Conservation (phyloP, 2,329 filamentous ascomycete species). For the Paraphaeosphaeria sporulosa region DNA sequence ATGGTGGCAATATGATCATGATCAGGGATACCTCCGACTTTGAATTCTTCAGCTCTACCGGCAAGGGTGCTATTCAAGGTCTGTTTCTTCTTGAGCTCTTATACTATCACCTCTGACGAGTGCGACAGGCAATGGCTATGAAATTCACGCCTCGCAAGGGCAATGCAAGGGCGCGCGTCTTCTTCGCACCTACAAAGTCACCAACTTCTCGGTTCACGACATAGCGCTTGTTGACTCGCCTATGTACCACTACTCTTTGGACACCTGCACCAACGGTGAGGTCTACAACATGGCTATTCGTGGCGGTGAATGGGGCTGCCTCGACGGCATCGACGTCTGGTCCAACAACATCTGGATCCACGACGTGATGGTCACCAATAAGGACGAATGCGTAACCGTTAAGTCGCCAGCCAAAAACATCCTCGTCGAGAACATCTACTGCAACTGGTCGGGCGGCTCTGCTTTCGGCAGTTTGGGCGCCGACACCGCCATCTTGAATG, state of each 20-base stretch:
- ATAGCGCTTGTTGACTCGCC: constrained; percentile 59
- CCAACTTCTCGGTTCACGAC: constrained; percentile 60
- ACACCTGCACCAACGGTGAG: constrained; percentile 61
- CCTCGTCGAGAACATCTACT: constrained; percentile 67
- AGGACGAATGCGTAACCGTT: constrained; percentile 67
- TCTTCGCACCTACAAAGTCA: constrained; percentile 55
- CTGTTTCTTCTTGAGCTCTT: neutral
- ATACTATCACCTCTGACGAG: neutral
- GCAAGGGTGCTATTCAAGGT: constrained; percentile 61
- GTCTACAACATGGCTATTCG: constrained; percentile 65
- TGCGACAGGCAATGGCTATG: constrained; percentile 54
- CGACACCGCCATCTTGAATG: constrained; percentile 59
- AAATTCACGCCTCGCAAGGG: constrained; percentile 53
- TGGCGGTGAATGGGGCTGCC: constrained; percentile 59
- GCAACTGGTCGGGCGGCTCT: constrained; percentile 68
- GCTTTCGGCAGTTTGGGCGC: constrained; percentile 64
- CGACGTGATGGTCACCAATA: constrained; percentile 68
- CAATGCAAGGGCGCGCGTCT: constrained; percentile 54
- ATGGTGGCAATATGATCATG: constrained; percentile 62
- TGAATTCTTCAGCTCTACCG: constrained; percentile 62
- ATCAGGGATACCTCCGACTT: constrained; percentile 60
- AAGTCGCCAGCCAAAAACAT: constrained; percentile 60
- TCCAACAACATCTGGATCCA: constrained; percentile 65
- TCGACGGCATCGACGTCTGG: constrained; percentile 66
- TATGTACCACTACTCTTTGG: constrained; percentile 59